phyloP scores from a whole-genome alignment of 2,329 filamentous ascomycete species.

The Botrytis porri region DNA sequence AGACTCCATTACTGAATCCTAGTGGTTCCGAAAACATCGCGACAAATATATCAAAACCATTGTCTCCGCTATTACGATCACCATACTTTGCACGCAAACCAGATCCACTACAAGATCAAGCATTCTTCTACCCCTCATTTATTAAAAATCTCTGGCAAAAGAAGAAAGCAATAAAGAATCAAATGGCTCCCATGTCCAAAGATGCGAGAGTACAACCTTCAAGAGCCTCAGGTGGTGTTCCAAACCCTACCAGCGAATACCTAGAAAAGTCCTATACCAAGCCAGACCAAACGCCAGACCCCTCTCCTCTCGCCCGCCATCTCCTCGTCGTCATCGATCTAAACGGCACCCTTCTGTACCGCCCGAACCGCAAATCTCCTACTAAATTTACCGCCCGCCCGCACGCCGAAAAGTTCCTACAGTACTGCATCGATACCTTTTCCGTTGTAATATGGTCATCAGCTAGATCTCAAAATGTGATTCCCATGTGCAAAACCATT shows the following conservation, averaged over 20 bases:
- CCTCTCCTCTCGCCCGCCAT: slow-evolving; percentile 50
- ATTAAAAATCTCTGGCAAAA: background rate
- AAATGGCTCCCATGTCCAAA: slow-evolving; percentile 18
- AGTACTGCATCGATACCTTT: slow-evolving; percentile 72
- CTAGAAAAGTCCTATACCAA: slow-evolving; percentile 50
- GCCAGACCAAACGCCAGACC: slow-evolving; percentile 44
- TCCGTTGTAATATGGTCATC: slow-evolving; percentile 89
- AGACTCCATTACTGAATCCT: background rate
- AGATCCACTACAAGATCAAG: background rate
- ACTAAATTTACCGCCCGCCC: slow-evolving; percentile 64
- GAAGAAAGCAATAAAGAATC: background rate
- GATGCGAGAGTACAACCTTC: slow-evolving; percentile 28
- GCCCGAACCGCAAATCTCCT: slow-evolving; percentile 53
- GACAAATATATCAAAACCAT: background rate
- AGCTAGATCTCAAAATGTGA: slow-evolving; percentile 70
- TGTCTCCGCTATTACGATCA: background rate
- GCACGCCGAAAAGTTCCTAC: slow-evolving; percentile 64
- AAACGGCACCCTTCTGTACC: slow-evolving; percentile 83
- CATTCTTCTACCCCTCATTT: background rate
- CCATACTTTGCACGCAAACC: background rate
- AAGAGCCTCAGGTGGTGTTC: slow-evolving; percentile 43
- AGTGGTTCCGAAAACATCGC: background rate
- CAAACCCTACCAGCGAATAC: slow-evolving; percentile 60
- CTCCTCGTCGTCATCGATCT: slow-evolving; percentile 87
- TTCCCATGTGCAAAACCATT: slow-evolving; percentile 62